Percentiles rank a stretch among this genome's conserved stretches.
phyloP scores from a whole-genome alignment of 108 stramenopile genomes.

The Skeletonema potamos region DNA sequence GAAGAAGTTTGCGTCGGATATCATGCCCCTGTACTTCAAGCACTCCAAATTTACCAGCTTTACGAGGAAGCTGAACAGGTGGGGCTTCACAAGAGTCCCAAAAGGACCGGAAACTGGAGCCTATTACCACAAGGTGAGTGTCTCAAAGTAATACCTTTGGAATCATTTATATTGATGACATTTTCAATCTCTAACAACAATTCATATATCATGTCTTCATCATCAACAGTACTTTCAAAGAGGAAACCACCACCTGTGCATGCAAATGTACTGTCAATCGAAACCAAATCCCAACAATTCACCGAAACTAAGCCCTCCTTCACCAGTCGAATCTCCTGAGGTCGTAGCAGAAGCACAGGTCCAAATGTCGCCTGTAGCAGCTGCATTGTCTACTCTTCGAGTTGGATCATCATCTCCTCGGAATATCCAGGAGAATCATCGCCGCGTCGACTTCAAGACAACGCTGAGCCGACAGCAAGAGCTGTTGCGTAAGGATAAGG shows the following conservation, averaged over 20 bases:
- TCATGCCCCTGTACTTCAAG: constrained; percentile 60
- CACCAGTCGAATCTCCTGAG: background rate
- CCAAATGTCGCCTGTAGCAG: background rate
- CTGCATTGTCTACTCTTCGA: background rate
- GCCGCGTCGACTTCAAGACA: background rate
- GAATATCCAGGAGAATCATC: background rate
- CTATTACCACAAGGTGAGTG: constrained; percentile 57
- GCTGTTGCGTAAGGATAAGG: background rate
- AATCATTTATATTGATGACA: background rate
- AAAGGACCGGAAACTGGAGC: constrained; percentile 66
- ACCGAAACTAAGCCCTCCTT: constrained; percentile 13
- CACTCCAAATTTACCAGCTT: constrained; percentile 57
- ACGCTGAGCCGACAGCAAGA: background rate
- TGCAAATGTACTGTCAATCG: constrained; percentile 59
- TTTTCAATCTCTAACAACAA: background rate
- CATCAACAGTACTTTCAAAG: constrained; percentile 36
- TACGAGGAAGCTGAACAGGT: constrained; percentile 61
- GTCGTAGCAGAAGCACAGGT: background rate
- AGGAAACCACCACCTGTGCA: constrained; percentile 41
- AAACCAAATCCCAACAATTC: constrained; percentile 16
- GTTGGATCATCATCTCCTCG: background rate
- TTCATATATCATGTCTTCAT: background rate
- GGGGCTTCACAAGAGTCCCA: constrained; percentile 63
- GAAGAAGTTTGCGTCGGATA: constrained; percentile 49
- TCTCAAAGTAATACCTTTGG: background rate